Conservation (phyloP, 2,329 filamentous ascomycete genomes). For the Bimuria novae-zelandiae region DNA sequence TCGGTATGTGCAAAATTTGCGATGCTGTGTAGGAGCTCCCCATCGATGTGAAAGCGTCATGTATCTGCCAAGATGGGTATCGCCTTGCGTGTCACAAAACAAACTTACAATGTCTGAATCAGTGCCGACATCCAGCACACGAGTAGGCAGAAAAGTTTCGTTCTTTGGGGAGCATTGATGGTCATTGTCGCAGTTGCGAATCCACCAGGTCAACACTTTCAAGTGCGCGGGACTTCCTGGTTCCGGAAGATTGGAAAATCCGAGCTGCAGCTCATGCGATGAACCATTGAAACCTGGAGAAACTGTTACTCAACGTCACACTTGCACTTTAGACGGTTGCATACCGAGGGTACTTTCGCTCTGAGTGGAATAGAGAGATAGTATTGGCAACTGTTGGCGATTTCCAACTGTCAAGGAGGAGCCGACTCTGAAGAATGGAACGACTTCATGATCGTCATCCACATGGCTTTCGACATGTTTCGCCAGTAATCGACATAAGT, state of each 20-base stretch:
- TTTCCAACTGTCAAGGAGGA: background rate
- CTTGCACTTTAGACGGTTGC: too few species aligned
- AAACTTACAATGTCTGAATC: background rate
- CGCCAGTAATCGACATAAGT: background rate
- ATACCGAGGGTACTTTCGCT: background rate
- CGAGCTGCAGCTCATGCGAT: constrained; percentile 2
- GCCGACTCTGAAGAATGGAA: constrained; percentile 4
- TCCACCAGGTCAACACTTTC: constrained; percentile 10
- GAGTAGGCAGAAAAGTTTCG: constrained; percentile 3
- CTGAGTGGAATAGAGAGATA: background rate
- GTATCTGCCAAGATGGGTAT: constrained; percentile 6
- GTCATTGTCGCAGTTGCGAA: constrained; percentile 10
- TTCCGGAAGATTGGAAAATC: constrained; percentile 1
- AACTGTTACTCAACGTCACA: too few species aligned
- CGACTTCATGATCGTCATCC: background rate
- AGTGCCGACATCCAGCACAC: constrained; percentile 9
- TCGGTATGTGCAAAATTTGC: constrained; percentile 8
- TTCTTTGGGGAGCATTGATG: constrained; percentile 4
- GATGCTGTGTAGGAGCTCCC: constrained; percentile 8
- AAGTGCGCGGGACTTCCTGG: background rate
- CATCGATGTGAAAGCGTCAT: constrained; percentile 19
- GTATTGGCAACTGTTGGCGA: background rate
- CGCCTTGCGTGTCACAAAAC: background rate
- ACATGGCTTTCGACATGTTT: background rate
- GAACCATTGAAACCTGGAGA: background rate